Percentiles rank a stretch among this genome's conserved stretches.
phyloP scores from a whole-genome alignment of 139 green algal species.

The Ostreobium quekettii region DNA sequence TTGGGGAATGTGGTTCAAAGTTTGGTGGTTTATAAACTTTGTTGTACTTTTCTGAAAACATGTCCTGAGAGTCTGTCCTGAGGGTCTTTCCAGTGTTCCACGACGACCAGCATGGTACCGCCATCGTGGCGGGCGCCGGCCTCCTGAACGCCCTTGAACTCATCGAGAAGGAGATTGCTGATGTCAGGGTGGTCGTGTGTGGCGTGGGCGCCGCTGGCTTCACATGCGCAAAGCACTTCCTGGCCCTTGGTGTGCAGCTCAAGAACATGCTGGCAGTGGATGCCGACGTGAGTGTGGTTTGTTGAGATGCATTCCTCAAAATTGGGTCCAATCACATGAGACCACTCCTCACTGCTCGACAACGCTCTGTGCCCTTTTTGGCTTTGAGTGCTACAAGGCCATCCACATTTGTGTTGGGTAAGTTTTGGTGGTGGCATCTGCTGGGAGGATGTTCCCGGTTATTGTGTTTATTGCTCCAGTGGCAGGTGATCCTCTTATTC shows the following conservation, averaged over 20 bases:
- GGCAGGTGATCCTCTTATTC: too few species aligned
- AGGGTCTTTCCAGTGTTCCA: slow-evolving; percentile 30
- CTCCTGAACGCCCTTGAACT: slow-evolving; percentile 36
- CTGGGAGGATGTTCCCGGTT: too few species aligned
- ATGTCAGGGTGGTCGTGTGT: slow-evolving; percentile 26
- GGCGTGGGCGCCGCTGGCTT: slow-evolving; percentile 35
- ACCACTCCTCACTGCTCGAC: not conserved
- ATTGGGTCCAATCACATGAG: too few species aligned
- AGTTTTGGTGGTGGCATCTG: too few species aligned
- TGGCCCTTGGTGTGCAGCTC: slow-evolving; percentile 25
- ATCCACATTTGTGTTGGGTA: too few species aligned
- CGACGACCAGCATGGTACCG: slow-evolving; percentile 46
- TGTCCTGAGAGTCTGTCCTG: too few species aligned
- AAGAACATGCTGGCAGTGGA: slow-evolving; percentile 31
- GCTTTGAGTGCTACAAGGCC: too few species aligned
- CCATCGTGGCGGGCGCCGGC: slow-evolving; percentile 34
- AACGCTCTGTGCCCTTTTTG: too few species aligned
- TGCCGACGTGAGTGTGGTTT: slow-evolving; percentile 10
- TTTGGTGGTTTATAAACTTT: too few species aligned
- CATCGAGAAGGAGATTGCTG: slow-evolving; percentile 28
- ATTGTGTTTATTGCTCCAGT: too few species aligned
- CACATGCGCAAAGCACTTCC: slow-evolving; percentile 30
- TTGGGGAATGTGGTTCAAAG: too few species aligned
- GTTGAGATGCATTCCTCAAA: not conserved
- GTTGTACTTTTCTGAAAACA: too few species aligned